Conservation (phyloP, 352 stramenopile genomes). For the Pythium grandisporangium region DNA sequence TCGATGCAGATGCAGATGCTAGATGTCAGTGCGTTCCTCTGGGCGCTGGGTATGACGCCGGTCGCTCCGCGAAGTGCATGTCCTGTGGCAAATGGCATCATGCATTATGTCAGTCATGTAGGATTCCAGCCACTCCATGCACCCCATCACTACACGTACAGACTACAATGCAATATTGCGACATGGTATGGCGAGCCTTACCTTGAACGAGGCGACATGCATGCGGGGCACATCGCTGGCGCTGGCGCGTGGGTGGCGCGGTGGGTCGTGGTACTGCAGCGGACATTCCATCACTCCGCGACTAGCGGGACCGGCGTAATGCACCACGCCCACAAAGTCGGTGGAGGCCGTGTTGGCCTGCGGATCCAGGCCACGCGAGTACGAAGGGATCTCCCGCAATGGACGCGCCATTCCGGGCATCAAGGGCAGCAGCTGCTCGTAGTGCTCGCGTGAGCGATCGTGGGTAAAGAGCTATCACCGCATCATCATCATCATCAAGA, state of each 20-base stretch:
- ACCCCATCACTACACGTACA: too few relatives aligned
- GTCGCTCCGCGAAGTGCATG: slow-evolving; percentile 64
- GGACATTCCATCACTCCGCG: slow-evolving; percentile 33
- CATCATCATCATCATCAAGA: too few relatives aligned
- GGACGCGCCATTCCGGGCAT: slow-evolving; percentile 53
- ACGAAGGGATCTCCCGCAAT: slow-evolving; percentile 47
- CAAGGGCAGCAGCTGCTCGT: slow-evolving; percentile 65
- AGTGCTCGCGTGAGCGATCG: slow-evolving; percentile 48
- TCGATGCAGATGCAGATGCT: too few relatives aligned
- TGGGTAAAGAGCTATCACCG: slow-evolving; percentile 55
- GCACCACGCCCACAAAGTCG: slow-evolving; percentile 43
- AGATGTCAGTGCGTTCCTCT: too few relatives aligned
- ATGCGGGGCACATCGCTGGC: too few relatives aligned
- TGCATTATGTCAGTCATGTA: too few relatives aligned
- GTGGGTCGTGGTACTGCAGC: slow-evolving; percentile 26
- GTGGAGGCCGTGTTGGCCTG: slow-evolving; percentile 29
- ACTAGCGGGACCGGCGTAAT: slow-evolving; percentile 38
- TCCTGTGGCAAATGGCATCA: slow-evolving; percentile 26
- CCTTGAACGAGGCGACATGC: too few relatives aligned
- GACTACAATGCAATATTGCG: too few relatives aligned
- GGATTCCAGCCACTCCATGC: too few relatives aligned
- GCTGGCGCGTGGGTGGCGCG: too few relatives aligned
- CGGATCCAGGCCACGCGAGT: slow-evolving; percentile 30
- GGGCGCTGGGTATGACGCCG: too few relatives aligned
- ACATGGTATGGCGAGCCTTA: too few relatives aligned